A percentile compares a stretch with the other conserved stretches of the same genome.
Conservation (phyloP, 345 rosid genomes). For the Hirschfeldia incana region DNA sequence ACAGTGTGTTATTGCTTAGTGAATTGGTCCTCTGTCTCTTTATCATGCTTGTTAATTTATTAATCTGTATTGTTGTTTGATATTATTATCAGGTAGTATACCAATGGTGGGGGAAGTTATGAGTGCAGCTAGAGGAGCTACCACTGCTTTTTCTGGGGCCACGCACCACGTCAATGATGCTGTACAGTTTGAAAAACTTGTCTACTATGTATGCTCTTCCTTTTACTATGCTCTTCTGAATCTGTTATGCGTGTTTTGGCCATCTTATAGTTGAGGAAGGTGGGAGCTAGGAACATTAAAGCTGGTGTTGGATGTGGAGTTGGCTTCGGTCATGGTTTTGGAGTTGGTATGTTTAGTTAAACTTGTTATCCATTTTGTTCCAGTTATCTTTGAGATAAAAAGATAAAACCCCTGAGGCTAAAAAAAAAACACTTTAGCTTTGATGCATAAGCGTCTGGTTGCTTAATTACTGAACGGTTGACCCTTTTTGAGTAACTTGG, state of each 20-base stretch:
- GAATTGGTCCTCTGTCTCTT: constrained; percentile 3
- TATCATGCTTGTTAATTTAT: background rate
- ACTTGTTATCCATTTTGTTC: background rate
- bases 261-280: constrained; percentile 35
- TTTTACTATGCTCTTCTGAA: constrained; percentile 10
- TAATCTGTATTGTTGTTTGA: background rate
- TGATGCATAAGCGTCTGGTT: background rate
- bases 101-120: constrained; percentile 82
- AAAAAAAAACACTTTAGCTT: background rate
- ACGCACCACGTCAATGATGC: constrained; percentile 68
- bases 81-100: constrained; percentile 53
- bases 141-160: constrained; percentile 79
- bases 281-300: constrained; percentile 38
- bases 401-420: too few species aligned
- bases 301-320: constrained; percentile 43
- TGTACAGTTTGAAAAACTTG: constrained; percentile 46
- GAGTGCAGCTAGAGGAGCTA: constrained; percentile 96
- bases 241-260: constrained; percentile 3
- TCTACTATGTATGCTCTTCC: background rate
- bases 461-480: background rate
- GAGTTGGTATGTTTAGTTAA: constrained; percentile 33
- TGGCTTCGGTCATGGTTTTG: constrained; percentile 46
- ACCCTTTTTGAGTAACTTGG: constrained; percentile 2
- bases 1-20: constrained; percentile 8
- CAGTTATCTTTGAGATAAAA: too few species aligned